Base-by-base conservation (phyloP, 805 yeast genomes). In the Candida nanaspora region DNA sequence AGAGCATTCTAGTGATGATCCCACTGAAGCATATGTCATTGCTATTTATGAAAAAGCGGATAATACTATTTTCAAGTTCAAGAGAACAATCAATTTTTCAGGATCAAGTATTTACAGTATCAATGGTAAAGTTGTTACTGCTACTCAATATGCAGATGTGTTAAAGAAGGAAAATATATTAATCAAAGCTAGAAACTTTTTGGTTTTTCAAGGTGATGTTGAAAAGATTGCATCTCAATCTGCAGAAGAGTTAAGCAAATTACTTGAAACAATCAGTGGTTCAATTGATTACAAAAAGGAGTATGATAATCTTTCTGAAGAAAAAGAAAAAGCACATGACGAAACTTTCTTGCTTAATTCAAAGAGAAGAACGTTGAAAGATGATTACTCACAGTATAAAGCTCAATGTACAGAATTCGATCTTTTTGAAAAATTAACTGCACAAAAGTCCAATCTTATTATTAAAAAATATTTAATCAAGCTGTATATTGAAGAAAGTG, bases 121-220 rank as follows among this genome's bases (percentile, higher is more conserved):
- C 48, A 77, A 87, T 59, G 78, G 73, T 31, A 68, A 65, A 42
- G 55, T 65, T 0, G 87, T 80, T 4, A 20, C 83, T 10, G 82
- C 83, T 8, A 59, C 68, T 30, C 81, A 80, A 43, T 93, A 93
- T 53, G 55, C 82, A 0, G 68, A 69, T 37, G 69, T 80, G 2
- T 69, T 93, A 53, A 85, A 82, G 49, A 66, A 68, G 6, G 94
- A 91, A 55, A 86, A 86, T 52, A 87, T 91, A 41, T 64, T 89
- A 44, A 83, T 88, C 48, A 86, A 84, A 55, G 96, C 97, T 1
- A 74, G 86, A 55, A 93, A 93, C 59, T 91, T 91, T 53, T 65
- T 93, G 45, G 98, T 93, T 7, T 88, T 91, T 56, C 98, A 93
- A 66, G 98, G 98, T 45, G 98, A 91, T 56, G 95, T 93, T 38